Percentiles rank a stretch among this genome's conserved stretches.
phyloP scores from a whole-genome alignment of 2,329 filamentous ascomycete species.

The Phoma sp. region DNA sequence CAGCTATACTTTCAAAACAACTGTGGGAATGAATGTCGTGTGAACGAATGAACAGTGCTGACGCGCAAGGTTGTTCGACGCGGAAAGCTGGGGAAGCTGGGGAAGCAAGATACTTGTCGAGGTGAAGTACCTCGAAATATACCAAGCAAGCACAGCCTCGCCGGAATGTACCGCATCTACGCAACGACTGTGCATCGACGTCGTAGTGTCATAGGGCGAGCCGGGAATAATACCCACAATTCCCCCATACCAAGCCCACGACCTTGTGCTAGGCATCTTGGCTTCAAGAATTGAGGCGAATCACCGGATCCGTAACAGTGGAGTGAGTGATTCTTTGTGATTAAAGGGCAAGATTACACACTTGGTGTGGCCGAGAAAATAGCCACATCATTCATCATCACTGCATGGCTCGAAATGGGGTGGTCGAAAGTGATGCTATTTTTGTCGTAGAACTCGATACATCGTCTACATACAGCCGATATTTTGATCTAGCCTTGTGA shows the following conservation, averaged over 20 bases:
- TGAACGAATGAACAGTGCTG: background rate
- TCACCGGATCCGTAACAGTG: background rate
- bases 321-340: background rate
- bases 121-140: background rate
- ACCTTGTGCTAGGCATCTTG: conserved; percentile 6
- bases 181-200: background rate
- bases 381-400: conserved; percentile 5
- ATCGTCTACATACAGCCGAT: conserved; percentile 1
- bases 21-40: background rate
- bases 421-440: background rate
- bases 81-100: no score
- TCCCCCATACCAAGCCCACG: conserved; percentile 7
- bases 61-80: no score
- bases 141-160: conserved; percentile 15
- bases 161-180: background rate
- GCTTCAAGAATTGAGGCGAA: background rate
- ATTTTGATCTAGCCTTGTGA: background rate
- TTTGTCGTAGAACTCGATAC: background rate
- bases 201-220: conserved; percentile 12
- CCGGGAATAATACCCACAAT: conserved; percentile 15
- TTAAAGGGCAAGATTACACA: background rate
- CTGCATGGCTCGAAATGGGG: background rate
- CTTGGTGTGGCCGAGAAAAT: background rate
- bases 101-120: background rate
- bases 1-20: no score